Conservation (phyloP, 176 grass and related monocot genomes). For the Ampelocalamus luodianensis region DNA sequence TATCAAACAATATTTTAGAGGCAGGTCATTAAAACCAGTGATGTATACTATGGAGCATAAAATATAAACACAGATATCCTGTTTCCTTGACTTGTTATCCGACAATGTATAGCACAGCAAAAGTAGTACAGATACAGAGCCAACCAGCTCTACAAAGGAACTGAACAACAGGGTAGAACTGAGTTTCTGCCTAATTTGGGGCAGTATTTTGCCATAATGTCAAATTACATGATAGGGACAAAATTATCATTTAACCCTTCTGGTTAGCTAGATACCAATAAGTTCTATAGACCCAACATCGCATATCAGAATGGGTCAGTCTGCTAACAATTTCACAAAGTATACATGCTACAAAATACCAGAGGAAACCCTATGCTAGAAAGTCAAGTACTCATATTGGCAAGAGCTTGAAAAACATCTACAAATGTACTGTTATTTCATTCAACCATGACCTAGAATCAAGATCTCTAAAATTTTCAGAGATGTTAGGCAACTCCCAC, state of each 20-base stretch:
- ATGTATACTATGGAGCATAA: not conserved
- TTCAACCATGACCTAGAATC: not conserved
- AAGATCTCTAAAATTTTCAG: not conserved
- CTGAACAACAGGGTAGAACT: conserved; percentile 18
- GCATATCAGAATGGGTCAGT: not conserved
- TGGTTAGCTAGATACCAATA: not conserved
- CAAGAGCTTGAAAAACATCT: not conserved
- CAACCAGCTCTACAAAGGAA: not conserved
- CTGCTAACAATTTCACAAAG: not conserved
- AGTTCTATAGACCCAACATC: not conserved
- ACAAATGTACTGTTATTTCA: not conserved
- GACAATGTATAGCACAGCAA: not conserved
- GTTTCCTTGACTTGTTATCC: conserved; percentile 21
- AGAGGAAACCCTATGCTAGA: not conserved
- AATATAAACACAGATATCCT: not conserved
- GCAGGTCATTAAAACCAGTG: conserved; percentile 14
- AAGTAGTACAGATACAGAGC: not conserved
- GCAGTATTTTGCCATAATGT: conserved; percentile 7
- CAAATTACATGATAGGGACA: conserved; percentile 2
- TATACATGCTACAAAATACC: not conserved
- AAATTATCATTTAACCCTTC: not conserved
- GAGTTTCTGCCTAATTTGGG: not conserved
- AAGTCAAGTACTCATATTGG: not conserved
- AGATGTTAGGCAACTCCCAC: not conserved
- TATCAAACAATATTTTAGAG: not conserved